These are phyloP conservation scores for Plasmodium cynomolgi DNA, from an alignment of 169 alveolate genomes.

Conservation along the genomic window DNA sequence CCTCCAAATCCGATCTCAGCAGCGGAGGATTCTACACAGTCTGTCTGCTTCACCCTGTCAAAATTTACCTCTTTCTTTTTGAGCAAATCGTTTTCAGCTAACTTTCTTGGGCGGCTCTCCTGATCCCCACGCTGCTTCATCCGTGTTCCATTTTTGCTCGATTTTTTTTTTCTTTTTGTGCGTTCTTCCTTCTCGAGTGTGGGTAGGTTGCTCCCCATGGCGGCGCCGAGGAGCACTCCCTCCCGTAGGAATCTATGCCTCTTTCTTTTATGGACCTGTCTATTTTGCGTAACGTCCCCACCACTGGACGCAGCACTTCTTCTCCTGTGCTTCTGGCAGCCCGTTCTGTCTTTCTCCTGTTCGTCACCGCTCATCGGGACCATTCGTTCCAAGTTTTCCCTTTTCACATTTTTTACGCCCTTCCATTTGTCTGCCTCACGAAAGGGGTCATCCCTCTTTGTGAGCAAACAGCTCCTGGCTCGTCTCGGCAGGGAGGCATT, in stretches of 20 bases:
- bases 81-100: conserved; percentile 10
- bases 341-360: conserved; percentile 7
- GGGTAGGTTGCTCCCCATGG: background rate
- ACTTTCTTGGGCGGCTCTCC: background rate
- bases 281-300: background rate
- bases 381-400: background rate
- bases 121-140: background rate
- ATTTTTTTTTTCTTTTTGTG: background rate
- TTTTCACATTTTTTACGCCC: background rate
- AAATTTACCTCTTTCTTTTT: conserved; percentile 55
- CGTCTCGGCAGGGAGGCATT: background rate
- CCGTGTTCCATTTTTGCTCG: background rate
- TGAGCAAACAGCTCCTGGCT: background rate
- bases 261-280: background rate
- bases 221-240: background rate
- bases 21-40: background rate
- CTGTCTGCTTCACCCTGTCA: background rate
- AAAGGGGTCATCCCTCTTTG: background rate
- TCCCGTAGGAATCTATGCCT: background rate
- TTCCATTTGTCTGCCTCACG: background rate
- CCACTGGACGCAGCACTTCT: background rate
- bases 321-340: background rate
- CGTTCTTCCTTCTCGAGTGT: background rate
- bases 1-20: background rate
- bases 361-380: background rate